Base-by-base conservation (phyloP, 228 moss, liverwort and hornwort species). In the Sphagnum magellanicum region DNA sequence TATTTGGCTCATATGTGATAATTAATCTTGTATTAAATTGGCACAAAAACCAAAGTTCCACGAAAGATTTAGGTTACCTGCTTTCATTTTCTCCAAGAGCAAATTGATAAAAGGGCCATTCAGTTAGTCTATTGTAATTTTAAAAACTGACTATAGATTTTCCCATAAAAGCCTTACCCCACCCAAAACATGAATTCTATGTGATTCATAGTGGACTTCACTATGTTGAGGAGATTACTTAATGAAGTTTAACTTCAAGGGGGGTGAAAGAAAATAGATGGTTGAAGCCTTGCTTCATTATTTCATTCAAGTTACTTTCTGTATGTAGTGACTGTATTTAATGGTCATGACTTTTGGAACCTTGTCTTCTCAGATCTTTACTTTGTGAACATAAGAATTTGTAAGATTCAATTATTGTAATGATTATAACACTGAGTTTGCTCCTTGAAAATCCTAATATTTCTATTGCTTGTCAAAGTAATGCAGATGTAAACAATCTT, bases 41-140 rank as follows among this genome's bases (percentile, higher is more conserved):
- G 62, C 62, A 6, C 62, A 16, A 12, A 62, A 62, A 2, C 62
- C 62, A 12, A 62, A 62, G 62, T 62, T 62, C 16, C 62, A 62
- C 3, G 62, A 62, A 6, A 12, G 62, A 12, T 62, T 16, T 16
- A 62, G 6, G 62, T 16, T 62, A 62, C 17, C 15, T 16, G 62
- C 3, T 62, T 10, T 62, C 62, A 62, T 16, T 62, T 62, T 16
- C 10, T 62, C 7, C 16, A 16, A 11, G 62, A 62, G 12, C 62
- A 62, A 62, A 16, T 62, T 62, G 62, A 62, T 16, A 11, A 1
- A 7, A 13, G 17, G 17, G 15, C 62, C 10, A 63, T 63, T 63
- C 16, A 12, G 1, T 16, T 63, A 7, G 7, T 63, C 15, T 63
- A 63, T 16, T 63, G 5, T 16, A 63, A 63, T 5, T 16, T 7